These are phyloP conservation scores for Deakozyma indianensis DNA, from an alignment of 805 yeast genomes.

Conservation along the genomic window DNA sequence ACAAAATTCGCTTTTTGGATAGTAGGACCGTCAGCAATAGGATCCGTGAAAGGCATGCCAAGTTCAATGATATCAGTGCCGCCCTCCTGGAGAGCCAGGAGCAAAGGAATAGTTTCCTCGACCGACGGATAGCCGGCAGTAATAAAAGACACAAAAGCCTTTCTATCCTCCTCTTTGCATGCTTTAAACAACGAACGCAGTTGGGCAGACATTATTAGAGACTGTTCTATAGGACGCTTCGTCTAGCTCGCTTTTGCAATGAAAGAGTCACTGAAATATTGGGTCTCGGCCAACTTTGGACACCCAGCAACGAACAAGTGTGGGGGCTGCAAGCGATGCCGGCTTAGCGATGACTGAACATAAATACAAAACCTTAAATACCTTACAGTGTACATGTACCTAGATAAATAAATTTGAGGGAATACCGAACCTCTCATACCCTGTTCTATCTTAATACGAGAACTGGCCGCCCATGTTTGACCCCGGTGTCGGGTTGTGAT, in stretches of 20 bases:
- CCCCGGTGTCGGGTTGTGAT: not conserved
- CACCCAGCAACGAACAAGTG: not conserved
- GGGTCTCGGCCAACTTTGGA: not conserved
- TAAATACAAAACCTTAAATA: no score
- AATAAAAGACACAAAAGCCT: slow-evolving; percentile 79
- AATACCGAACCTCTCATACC: no score
- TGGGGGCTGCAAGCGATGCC: no score
- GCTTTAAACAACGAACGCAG: slow-evolving; percentile 26
- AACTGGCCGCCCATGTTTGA: no score
- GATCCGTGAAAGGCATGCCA: slow-evolving; percentile 95
- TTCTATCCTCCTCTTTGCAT: slow-evolving; percentile 53
- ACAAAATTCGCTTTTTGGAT: slow-evolving; percentile 70
- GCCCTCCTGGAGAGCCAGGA: slow-evolving; percentile 82
- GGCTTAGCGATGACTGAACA: no score
- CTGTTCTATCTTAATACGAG: no score
- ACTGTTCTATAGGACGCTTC: no score
- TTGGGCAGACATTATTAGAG: not conserved
- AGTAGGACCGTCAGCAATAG: slow-evolving; percentile 97
- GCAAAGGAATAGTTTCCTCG: slow-evolving; percentile 75
- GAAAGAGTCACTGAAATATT: not conserved
- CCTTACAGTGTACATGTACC: no score
- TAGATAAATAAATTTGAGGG: no score
- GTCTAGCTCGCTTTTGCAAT: no score
- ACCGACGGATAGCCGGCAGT: slow-evolving; percentile 90
- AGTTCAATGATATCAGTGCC: slow-evolving; percentile 92